These are phyloP conservation scores for Fraxinus velutina DNA, from an alignment of 305 asterid genomes.

Conservation along the genomic window DNA sequence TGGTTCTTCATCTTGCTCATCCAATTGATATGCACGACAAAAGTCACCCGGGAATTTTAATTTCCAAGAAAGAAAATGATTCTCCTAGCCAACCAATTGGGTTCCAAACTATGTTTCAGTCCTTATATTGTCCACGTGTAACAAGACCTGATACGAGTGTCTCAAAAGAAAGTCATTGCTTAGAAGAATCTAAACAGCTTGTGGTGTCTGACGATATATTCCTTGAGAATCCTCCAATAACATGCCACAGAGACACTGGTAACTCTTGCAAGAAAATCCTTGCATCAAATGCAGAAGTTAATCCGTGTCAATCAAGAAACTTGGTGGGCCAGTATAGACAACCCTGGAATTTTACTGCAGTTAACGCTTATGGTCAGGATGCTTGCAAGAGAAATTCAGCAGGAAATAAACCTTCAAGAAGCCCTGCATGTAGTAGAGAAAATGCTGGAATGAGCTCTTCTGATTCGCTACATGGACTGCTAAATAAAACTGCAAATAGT, in stretches of 20 bases:
- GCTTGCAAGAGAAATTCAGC: slow-evolving; percentile 4
- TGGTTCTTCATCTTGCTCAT: slow-evolving; percentile 35
- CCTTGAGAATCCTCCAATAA: slow-evolving; percentile 24
- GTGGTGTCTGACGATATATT: slow-evolving; percentile 23
- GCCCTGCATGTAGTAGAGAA: background rate
- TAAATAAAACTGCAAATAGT: slow-evolving; percentile 11
- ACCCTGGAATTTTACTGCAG: background rate
- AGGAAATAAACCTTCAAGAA: slow-evolving; percentile 22
- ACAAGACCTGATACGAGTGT: slow-evolving; percentile 25
- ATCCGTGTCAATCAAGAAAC: slow-evolving; percentile 19
- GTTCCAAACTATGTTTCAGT: slow-evolving; percentile 57
- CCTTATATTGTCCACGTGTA: slow-evolving; percentile 38
- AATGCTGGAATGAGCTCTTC: slow-evolving; percentile 2
- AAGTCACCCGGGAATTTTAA: background rate
- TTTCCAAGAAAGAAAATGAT: slow-evolving; percentile 15
- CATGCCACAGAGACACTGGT: slow-evolving; percentile 18
- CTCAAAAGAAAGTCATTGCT: slow-evolving; percentile 23
- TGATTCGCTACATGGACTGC: slow-evolving; percentile 11
- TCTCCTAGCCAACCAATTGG: slow-evolving; percentile 34
- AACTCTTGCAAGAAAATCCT: slow-evolving; percentile 31
- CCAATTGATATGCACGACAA: slow-evolving; percentile 23
- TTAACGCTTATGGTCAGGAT: background rate
- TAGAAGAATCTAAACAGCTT: slow-evolving; percentile 29
- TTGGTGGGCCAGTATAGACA: slow-evolving; percentile 13
- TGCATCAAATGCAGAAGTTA: slow-evolving; percentile 25